Conservation (phyloP, 1,284 basidiomycete genomes). For the Fomitopsis schrenkii region DNA sequence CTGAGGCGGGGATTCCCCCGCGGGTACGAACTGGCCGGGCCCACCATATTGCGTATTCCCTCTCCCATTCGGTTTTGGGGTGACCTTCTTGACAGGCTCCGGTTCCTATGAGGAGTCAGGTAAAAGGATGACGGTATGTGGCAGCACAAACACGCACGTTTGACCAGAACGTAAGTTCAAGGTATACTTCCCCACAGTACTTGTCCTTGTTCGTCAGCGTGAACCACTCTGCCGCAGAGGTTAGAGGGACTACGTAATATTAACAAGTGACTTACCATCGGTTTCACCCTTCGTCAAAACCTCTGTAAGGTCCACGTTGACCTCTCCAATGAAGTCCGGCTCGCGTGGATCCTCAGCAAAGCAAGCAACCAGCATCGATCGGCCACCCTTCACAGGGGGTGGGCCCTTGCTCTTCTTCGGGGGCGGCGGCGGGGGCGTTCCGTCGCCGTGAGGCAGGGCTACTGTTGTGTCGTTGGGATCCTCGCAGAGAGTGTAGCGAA, state of each 20-base stretch:
- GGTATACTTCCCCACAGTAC: slow-evolving; percentile 90
- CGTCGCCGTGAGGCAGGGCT: slow-evolving; percentile 42
- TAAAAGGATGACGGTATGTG: background rate
- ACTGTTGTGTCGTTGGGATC: slow-evolving; percentile 67
- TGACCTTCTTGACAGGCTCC: slow-evolving; percentile 62
- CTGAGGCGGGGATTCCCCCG: slow-evolving; percentile 35
- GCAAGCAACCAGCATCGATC: slow-evolving; percentile 78
- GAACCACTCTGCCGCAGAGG: slow-evolving; percentile 79
- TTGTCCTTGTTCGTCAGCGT: slow-evolving; percentile 85
- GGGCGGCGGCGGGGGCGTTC: slow-evolving; percentile 58
- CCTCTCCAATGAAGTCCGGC: slow-evolving; percentile 94
- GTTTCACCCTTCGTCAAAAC: slow-evolving; percentile 94
- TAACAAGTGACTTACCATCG: slow-evolving; percentile 65
- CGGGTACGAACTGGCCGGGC: slow-evolving; percentile 67
- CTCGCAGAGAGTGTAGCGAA: slow-evolving; percentile 89
- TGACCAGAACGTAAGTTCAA: slow-evolving; percentile 95
- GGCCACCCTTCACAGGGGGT: slow-evolving; percentile 70
- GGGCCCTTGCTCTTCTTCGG: slow-evolving; percentile 48
- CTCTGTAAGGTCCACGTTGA: slow-evolving; percentile 83
- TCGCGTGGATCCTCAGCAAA: slow-evolving; percentile 96
- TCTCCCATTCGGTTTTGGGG: slow-evolving; percentile 40
- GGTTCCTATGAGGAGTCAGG: slow-evolving; percentile 48
- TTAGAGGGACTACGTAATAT: background rate
- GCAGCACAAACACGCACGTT: slow-evolving; percentile 57
- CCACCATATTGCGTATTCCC: slow-evolving; percentile 67